Conservation (phyloP, 345 rosid genomes). For the Euphorbia pulcherrima region DNA sequence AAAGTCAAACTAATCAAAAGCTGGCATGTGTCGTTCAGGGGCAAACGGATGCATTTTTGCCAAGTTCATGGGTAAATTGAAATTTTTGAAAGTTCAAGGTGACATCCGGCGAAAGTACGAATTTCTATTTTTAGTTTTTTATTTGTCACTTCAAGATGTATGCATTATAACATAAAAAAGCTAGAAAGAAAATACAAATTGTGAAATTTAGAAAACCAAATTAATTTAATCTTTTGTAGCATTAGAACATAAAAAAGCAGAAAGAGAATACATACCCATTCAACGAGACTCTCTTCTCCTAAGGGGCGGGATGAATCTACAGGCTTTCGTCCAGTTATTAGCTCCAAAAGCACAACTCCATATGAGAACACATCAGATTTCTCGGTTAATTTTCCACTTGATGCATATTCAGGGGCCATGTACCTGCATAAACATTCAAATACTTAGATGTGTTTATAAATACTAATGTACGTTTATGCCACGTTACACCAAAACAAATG, state of each 20-base stretch:
- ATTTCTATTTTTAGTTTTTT: neutral
- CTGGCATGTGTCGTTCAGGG: too few species aligned
- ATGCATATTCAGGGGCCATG: conserved; percentile 98
- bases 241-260: neutral
- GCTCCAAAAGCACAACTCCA: conserved; percentile 92
- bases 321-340: conserved; percentile 93
- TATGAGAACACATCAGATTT: conserved; percentile 92
- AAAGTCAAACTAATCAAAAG: too few species aligned
- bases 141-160: neutral
- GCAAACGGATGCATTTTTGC: too few species aligned
- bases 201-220: conserved; percentile 3
- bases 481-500: neutral
- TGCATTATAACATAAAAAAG: too few species aligned
- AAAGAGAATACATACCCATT: conserved; percentile 60
- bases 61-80: too few species aligned
- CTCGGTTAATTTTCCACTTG: conserved; percentile 91
- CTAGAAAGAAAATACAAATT: neutral
- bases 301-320: conserved; percentile 79
- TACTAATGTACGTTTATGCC: neutral
- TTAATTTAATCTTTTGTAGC: neutral
- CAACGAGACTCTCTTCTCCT: conserved; percentile 96
- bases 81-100: too few species aligned
- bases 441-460: conserved; percentile 7
- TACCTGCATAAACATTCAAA: conserved; percentile 48
- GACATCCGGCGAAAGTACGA: too few species aligned